Evolutionary conservation across 2,329 filamentous ascomycete genomes (phyloP).

Genomic region (Bipolaris oryzae): DNA sequence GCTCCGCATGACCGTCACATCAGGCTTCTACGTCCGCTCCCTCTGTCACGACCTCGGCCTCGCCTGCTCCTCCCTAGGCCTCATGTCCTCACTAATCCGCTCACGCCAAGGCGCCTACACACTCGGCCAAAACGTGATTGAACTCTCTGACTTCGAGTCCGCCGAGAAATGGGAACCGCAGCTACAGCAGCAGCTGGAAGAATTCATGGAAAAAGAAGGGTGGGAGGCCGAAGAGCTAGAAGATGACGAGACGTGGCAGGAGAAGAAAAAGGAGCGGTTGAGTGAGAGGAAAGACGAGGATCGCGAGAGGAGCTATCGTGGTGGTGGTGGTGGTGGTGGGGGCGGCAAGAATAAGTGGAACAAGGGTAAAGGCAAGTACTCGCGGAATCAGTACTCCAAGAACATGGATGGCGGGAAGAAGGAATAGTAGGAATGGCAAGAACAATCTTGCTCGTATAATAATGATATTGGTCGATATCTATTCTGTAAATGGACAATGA

Average conservation of each 20-base stretch:
- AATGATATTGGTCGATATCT: background rate
- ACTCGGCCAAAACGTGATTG: slow-evolving; percentile 72
- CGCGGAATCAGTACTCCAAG: slow-evolving; percentile 19
- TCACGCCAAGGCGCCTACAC: slow-evolving; percentile 82
- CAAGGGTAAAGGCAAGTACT: slow-evolving; percentile 28
- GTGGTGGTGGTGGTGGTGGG: slow-evolving; percentile 24
- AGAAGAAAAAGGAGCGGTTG: slow-evolving; percentile 52
- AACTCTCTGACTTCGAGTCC: slow-evolving; percentile 75
- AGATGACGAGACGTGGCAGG: slow-evolving; percentile 39
- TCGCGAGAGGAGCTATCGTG: slow-evolving; percentile 27
- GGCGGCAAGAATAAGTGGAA: slow-evolving; percentile 21
- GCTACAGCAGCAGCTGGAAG: slow-evolving; percentile 64
- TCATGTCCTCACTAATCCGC: slow-evolving; percentile 85
- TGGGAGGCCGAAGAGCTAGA: slow-evolving; percentile 39
- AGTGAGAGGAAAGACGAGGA: slow-evolving; percentile 29
- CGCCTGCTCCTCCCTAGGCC: slow-evolving; percentile 77
- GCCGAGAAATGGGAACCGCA: slow-evolving; percentile 84
- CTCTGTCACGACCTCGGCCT: slow-evolving; percentile 90
- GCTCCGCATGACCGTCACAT: slow-evolving; percentile 89
- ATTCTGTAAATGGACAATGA: background rate
- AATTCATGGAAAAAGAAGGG: slow-evolving; percentile 55
- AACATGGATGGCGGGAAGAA: slow-evolving; percentile 16
- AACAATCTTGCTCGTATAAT: too few species aligned
- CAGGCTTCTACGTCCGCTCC: slow-evolving; percentile 94
- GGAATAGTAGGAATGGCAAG: background rate